Evolutionary conservation across 2,329 filamentous ascomycete genomes (phyloP).

Genomic region (Cercospora sesami): DNA sequence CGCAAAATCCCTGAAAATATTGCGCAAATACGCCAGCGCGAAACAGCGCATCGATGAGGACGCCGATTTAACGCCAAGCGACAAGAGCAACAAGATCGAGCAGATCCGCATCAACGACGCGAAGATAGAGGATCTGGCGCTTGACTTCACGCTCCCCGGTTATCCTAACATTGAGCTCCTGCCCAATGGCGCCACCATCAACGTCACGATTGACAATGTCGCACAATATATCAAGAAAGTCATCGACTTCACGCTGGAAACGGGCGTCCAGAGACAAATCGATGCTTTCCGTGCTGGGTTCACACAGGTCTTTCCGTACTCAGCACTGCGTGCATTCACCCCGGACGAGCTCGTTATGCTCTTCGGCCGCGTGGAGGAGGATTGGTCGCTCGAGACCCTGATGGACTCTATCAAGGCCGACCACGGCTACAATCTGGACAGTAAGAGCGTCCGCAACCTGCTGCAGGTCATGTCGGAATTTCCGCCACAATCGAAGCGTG

Average conservation of each 20-base stretch:
- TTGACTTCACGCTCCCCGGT: conserved; percentile 94
- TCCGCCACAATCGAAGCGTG: conserved; percentile 70
- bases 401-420: conserved; percentile 99
- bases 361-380: conserved; percentile 89
- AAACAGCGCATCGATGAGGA: conserved; percentile 83
- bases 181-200: conserved; percentile 68
- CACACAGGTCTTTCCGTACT: conserved; percentile 94
- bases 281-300: conserved; percentile 90
- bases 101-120: conserved; percentile 73
- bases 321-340: conserved; percentile 87
- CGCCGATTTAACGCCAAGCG: conserved; percentile 60
- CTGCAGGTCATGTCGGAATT: conserved; percentile 94
- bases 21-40: conserved; percentile 81
- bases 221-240: conserved; percentile 83
- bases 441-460: conserved; percentile 88
- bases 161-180: conserved; percentile 84
- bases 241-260: conserved; percentile 86
- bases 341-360: conserved; percentile 92
- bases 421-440: conserved; percentile 98
- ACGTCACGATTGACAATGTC: conserved; percentile 90
- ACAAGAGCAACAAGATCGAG: conserved; percentile 70
- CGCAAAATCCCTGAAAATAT: conserved; percentile 77
- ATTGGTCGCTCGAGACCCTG: conserved; percentile 95
- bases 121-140: conserved; percentile 77
- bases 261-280: conserved; percentile 81